Conservation (phyloP, 164 flowering plant species). For the Vitis cinerea region DNA sequence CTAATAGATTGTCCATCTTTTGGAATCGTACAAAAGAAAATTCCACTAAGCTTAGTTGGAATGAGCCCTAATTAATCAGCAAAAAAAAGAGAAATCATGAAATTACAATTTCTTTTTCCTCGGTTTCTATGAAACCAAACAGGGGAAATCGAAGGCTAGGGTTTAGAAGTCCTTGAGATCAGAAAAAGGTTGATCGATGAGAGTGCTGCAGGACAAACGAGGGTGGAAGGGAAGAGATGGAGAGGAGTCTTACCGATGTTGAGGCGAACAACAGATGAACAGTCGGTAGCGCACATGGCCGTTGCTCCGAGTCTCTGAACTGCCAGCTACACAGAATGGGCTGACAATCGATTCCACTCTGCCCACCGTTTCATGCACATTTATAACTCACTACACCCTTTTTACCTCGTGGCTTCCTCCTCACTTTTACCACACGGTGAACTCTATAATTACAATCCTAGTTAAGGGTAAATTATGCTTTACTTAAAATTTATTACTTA, state of each 20-base stretch:
- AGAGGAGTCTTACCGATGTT: constrained; percentile 51
- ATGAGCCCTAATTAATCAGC: background rate
- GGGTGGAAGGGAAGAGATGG: background rate
- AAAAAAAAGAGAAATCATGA: background rate
- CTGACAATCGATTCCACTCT: too few relatives aligned
- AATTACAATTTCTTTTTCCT: background rate
- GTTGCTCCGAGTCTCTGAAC: background rate
- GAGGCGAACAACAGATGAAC: constrained; percentile 53
- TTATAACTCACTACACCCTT: too few relatives aligned
- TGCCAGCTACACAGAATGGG: too few relatives aligned
- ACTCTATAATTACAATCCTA: too few relatives aligned
- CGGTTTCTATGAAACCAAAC: constrained; percentile 6
- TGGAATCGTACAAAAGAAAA: background rate
- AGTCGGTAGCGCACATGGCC: constrained; percentile 23
- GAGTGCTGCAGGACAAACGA: background rate
- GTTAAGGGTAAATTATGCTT: too few relatives aligned
- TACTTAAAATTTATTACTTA: too few relatives aligned
- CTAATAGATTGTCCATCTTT: too few relatives aligned
- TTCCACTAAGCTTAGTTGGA: background rate
- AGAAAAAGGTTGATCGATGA: background rate
- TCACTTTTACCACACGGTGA: too few relatives aligned
- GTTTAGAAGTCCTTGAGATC: background rate
- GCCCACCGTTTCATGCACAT: too few relatives aligned
- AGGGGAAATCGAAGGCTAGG: background rate
- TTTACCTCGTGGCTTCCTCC: too few relatives aligned